Base-by-base conservation (phyloP, 306 rosid species). In the Ziziphus jujuba region DNA sequence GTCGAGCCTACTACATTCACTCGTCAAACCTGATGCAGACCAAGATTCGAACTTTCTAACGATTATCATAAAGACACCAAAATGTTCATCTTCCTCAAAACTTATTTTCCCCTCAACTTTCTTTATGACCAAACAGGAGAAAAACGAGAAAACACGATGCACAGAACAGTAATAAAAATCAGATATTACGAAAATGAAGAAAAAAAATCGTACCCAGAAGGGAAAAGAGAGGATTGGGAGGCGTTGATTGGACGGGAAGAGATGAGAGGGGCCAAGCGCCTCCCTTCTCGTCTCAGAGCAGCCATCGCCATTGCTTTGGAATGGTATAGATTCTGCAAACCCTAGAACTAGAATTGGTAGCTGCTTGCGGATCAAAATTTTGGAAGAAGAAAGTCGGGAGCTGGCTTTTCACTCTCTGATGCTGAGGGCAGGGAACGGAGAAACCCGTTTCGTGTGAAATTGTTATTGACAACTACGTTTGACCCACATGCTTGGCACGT, bases 231-330 rank as follows among this genome's bases (percentile, higher is more conserved):
- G 65, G 87, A 74, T 70, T 83, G 83, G 71, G 72, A 17, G 56
- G 79, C 79, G 71, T 79, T 24, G 72, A 81, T 69, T 2, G 95
- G 85, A 49, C 74, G 84, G 31, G 92, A 82, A 65, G 92, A 75
- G 60, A 81, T 40, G 73, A 87, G 79, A 53, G 92, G 73, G 49
- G 87, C 72, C 67, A 90, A 65, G 34, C 96, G 97, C 85, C 83
- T 88, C 80, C 95, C 99, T 74, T 90, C 97, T 40, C 97, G 96
- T 71, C 97, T 81, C 4, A 93, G 75, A 67, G 85, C 91, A 75
- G 95, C 92, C 97, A 95, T 90, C 16, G 99, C 93, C 98, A 92
- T 92, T 65, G 82, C 40, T 5, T 35, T 7, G 68, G 5, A 66
- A 66, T 68, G 72, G 55, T 79, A 78, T 58, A 71, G 53, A 17